These are phyloP conservation scores for Geranium incanum DNA, from an alignment of 441 rosid species.

Conservation along the genomic window DNA sequence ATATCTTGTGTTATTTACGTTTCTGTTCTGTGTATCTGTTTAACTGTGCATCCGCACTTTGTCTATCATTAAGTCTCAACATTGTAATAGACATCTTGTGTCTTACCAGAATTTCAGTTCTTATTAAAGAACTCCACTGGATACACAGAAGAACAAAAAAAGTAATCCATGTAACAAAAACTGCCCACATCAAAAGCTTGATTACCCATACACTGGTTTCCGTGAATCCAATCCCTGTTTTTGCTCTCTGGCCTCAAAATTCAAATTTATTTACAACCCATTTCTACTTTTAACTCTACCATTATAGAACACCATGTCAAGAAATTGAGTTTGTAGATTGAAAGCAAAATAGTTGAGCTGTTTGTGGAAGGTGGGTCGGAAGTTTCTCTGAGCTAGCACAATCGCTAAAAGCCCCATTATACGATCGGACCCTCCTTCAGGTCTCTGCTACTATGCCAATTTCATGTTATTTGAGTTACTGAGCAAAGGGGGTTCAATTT, in stretches of 20 bases:
- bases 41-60: too few species aligned
- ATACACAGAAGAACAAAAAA: too few species aligned
- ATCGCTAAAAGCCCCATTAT: neutral
- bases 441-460: neutral
- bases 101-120: too few species aligned
- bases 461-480: neutral
- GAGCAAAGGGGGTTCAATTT: too few species aligned
- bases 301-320: neutral
- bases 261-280: conserved; percentile 5
- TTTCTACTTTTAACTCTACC: neutral
- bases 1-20: too few species aligned
- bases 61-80: too few species aligned
- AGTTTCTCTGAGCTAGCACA: neutral
- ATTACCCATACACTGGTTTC: neutral
- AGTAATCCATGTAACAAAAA: too few species aligned
- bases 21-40: too few species aligned
- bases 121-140: too few species aligned
- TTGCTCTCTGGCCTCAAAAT: conserved; percentile 6
- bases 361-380: neutral
- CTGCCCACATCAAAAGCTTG: too few species aligned
- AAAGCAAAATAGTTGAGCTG: neutral
- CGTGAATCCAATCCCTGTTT: conserved; percentile 7
- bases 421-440: neutral
- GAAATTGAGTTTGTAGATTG: neutral
- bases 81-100: too few species aligned